Percentiles rank a stretch among this genome's conserved stretches.
phyloP scores from a whole-genome alignment of 2,329 filamentous ascomycete species.

The Aspergillus unguis region DNA sequence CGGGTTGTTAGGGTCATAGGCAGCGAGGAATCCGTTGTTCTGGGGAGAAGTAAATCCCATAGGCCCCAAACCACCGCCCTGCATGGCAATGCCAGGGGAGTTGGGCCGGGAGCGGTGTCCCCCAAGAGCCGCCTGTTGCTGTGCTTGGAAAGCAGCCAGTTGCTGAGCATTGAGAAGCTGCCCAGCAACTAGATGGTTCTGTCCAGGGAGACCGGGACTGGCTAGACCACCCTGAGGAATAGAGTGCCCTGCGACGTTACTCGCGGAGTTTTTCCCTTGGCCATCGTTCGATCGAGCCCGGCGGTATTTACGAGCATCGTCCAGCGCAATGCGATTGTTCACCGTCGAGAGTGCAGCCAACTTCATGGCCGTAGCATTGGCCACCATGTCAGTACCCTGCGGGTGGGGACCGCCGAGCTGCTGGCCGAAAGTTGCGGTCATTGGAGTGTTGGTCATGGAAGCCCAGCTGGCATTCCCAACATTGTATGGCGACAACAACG shows the following conservation, averaged over 20 bases:
- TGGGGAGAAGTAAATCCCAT: conserved; percentile 82
- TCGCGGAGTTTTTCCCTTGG: conserved; percentile 38
- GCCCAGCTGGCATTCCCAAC: conserved; percentile 90
- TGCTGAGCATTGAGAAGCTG: conserved; percentile 84
- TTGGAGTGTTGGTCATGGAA: conserved; percentile 96
- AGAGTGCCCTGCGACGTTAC: conserved; percentile 52
- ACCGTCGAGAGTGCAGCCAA: conserved; percentile 93
- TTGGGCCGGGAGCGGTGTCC: conserved; percentile 79
- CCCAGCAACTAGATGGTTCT: conserved; percentile 81
- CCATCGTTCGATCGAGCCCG: conserved; percentile 86
- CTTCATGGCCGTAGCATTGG: conserved; percentile 98
- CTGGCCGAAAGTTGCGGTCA: conserved; percentile 77
- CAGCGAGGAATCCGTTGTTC: conserved; percentile 88
- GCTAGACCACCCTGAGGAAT: conserved; percentile 63
- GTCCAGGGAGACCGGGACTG: conserved; percentile 60
- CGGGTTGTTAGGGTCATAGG: conserved; percentile 73
- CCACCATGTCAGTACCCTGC: conserved; percentile 78
- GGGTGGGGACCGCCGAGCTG: conserved; percentile 40
- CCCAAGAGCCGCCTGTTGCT: conserved; percentile 55
- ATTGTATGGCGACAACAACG: conserved; percentile 76
- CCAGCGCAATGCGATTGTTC: conserved; percentile 94
- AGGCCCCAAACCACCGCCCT: conserved; percentile 57
- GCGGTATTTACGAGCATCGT: conserved; percentile 95
- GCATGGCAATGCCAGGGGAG: conserved; percentile 83
- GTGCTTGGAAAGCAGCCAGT: conserved; percentile 73